Base-by-base conservation (phyloP, 352 stramenopile genomes). In the Pythium periplocum region DNA sequence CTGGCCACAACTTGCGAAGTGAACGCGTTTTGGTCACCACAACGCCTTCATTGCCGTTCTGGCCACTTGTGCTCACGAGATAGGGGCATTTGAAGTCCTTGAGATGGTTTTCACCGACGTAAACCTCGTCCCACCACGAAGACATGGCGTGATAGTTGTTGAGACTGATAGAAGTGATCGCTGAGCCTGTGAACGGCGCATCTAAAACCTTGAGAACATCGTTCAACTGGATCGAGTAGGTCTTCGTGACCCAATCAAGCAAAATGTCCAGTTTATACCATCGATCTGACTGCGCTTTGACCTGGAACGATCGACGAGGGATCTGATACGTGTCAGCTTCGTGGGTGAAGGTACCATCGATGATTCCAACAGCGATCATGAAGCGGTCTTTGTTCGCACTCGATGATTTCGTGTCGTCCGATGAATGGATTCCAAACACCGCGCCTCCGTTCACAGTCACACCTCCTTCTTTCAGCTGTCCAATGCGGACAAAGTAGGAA, bases 251-350 rank as follows among this genome's bases (percentile, higher is more conserved):
- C 94, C 94, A 98, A 57, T 98, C 62, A 26, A 98, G 62, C 4
- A 83, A 69, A 37, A 98, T 61, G 55, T 99, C 96, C 30, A 99
- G 45, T 57, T 98, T 98, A 63, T 98, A 98, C 95, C 95, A 98
- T 12, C 75, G 74, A 46, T 87, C 70, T 2, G 67, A 64, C 45
- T 90, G 66, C 12, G 87, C 56, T 53, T 78, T 83, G 0, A 60
- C 45, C 35, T 86, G 71, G 38, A 90, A 86, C 30, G 53, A 32
- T 2, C 56, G 55, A 45, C 70, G 62, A 2, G 83, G 84, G 38
- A 73, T 78, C 46, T 79, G 61, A 30, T 84, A 85, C 6, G 57
- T 65, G 50, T 96, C 96, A 2, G 78, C 62, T 42, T 88, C 88
- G 52, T 93, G 80, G 6, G 55, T 62, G 32, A 94, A 93, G 3